These are phyloP conservation scores for Scedosporium dehoogii DNA, from an alignment of 2,329 filamentous ascomycete species.

Conservation along the genomic window DNA sequence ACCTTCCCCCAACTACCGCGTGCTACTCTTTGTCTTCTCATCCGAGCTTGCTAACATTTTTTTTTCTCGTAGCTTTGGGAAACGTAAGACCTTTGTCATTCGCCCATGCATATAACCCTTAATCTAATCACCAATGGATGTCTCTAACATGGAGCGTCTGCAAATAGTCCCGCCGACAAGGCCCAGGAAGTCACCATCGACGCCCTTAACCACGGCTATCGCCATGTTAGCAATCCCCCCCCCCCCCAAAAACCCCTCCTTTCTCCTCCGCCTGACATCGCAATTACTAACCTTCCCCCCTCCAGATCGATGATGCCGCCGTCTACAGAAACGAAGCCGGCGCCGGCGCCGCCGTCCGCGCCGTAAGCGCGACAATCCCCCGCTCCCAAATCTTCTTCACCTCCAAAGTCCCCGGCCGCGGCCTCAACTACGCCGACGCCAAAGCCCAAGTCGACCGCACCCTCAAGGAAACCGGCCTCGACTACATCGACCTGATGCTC, in stretches of 20 bases:
- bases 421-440: constrained; percentile 49
- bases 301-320: constrained; percentile 42
- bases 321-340: constrained; percentile 41
- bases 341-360: constrained; percentile 33
- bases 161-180: constrained; percentile 23
- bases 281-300: neutral
- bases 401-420: constrained; percentile 39
- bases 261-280: neutral
- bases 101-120: neutral
- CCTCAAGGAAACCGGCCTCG: constrained; percentile 50
- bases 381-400: constrained; percentile 45
- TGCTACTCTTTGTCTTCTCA: neutral
- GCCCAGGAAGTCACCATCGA: constrained; percentile 29
- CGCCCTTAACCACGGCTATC: constrained; percentile 41
- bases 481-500: constrained; percentile 58
- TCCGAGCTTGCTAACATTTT: constrained; percentile 6
- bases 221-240: constrained; percentile 29
- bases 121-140: constrained; percentile 5
- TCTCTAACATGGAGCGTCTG: constrained; percentile 1
- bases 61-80: constrained; percentile 34
- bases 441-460: constrained; percentile 55
- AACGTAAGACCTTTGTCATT: constrained; percentile 27
- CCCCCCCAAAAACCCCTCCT: neutral
- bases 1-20: neutral
- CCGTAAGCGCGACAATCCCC: constrained; percentile 24